phyloP scores from a whole-genome alignment of 1,284 basidiomycete species.

The Lentinula novae-zelandiae region DNA sequence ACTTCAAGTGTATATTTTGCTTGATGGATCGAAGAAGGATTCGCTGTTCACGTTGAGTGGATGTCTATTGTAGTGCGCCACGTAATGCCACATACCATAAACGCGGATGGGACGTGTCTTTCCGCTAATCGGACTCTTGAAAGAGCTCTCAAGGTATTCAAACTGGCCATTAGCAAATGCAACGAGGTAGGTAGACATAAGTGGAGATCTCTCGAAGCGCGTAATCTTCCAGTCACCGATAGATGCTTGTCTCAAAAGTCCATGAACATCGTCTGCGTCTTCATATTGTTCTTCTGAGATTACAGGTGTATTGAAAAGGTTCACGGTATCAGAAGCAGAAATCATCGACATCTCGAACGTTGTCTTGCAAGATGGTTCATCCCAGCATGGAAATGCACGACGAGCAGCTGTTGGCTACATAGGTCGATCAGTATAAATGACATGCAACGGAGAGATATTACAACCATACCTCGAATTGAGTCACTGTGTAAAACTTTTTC shows the following conservation, averaged over 20 bases:
- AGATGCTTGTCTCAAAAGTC: constrained; percentile 23
- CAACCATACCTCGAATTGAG: constrained; percentile 52
- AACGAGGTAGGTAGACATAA: constrained; percentile 79
- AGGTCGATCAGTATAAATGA: constrained; percentile 21
- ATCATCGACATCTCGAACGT: constrained; percentile 72
- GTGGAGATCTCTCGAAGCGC: constrained; percentile 59
- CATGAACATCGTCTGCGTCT: constrained; percentile 29
- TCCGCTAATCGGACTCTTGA: constrained; percentile 63
- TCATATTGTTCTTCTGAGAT: constrained; percentile 34
- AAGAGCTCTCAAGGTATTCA: constrained; percentile 57
- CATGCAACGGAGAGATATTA: constrained; percentile 15
- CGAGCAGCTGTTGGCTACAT: constrained; percentile 69
- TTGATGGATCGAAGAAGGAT: constrained; percentile 80
- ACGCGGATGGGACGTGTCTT: constrained; percentile 68
- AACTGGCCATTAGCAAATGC: constrained; percentile 79
- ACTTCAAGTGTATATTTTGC: constrained; percentile 85
- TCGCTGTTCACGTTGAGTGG: constrained; percentile 43
- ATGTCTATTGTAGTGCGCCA: not conserved
- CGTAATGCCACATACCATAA: constrained; percentile 42
- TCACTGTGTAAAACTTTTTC: constrained; percentile 54
- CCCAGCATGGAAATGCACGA: constrained; percentile 71
- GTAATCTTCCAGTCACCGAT: constrained; percentile 59
- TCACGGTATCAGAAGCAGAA: constrained; percentile 56
- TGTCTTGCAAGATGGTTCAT: constrained; percentile 82
- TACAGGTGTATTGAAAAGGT: constrained; percentile 72